A percentile compares a stretch with the other conserved stretches of the same genome.
phyloP scores from a whole-genome alignment of 306 rosid genomes.

The Nissolia schottii region DNA sequence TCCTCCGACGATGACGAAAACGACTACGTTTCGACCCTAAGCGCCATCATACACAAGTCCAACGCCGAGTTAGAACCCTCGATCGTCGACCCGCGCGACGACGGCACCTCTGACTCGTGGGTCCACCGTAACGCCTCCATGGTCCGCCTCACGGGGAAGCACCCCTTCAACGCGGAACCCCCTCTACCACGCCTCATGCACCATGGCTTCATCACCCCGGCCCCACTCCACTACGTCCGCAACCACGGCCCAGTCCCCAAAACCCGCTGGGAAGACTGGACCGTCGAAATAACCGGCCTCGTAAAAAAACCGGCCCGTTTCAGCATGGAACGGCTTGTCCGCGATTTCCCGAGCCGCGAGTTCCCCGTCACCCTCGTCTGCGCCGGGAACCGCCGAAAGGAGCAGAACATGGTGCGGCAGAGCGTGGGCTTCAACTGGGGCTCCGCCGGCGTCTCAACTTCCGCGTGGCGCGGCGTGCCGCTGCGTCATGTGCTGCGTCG shows the following conservation, averaged over 20 bases:
- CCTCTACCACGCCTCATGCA: conserved; percentile 70
- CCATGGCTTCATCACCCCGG: conserved; percentile 83
- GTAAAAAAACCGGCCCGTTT: conserved; percentile 49
- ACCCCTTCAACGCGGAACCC: conserved; percentile 68
- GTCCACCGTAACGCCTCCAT: conserved; percentile 50
- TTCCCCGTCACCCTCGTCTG: conserved; percentile 64
- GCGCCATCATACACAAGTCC: conserved; percentile 27
- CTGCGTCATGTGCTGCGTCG: conserved; percentile 40
- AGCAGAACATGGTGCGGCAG: conserved; percentile 74
- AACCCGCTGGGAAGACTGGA: conserved; percentile 61
- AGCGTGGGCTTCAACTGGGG: conserved; percentile 91
- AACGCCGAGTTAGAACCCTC: conserved; percentile 53
- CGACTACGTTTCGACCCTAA: conserved; percentile 6
- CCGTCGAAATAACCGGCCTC: conserved; percentile 56
- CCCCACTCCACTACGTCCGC: conserved; percentile 76
- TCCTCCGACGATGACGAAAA: conserved; percentile 42
- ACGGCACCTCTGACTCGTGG: conserved; percentile 65
- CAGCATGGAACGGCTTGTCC: conserved; percentile 54
- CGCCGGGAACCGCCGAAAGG: conserved; percentile 82
- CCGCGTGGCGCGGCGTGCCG: conserved; percentile 68
- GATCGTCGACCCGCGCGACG: conserved; percentile 48
- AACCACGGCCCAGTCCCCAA: conserved; percentile 72
- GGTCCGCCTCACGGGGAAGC: conserved; percentile 85
- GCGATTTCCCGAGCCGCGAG: conserved; percentile 50
- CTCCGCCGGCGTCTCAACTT: conserved; percentile 55